Conservation (phyloP, 164 flowering plant species). For the Umbilicus rupestris region DNA sequence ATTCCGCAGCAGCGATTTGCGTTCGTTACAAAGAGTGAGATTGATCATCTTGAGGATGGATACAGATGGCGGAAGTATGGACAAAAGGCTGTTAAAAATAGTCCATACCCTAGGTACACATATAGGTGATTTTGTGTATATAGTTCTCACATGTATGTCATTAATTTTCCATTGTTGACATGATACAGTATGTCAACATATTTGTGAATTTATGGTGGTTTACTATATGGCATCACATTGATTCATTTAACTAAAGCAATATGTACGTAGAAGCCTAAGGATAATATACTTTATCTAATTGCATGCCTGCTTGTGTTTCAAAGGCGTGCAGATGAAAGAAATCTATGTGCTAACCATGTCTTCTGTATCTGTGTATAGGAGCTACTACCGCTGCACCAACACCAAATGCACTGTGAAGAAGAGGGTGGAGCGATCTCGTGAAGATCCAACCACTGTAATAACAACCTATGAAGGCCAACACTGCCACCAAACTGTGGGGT, state of each 20-base stretch:
- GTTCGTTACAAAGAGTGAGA: slow-evolving; percentile 79
- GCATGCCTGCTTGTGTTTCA: neutral
- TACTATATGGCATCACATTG: too few relatives aligned
- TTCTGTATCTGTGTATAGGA: slow-evolving; percentile 30
- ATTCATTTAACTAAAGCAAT: too few relatives aligned
- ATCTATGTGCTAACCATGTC: neutral
- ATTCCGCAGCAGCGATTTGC: slow-evolving; percentile 69
- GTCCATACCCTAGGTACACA: slow-evolving; percentile 87
- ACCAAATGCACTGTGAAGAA: slow-evolving; percentile 87
- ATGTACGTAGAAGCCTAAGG: too few relatives aligned
- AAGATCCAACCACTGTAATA: slow-evolving; percentile 68
- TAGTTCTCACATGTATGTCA: neutral
- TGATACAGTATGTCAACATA: too few relatives aligned
- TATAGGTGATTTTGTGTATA: too few relatives aligned
- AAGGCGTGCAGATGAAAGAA: neutral
- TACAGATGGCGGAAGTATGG: slow-evolving; percentile 95
- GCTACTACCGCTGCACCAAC: slow-evolving; percentile 87
- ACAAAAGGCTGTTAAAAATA: slow-evolving; percentile 88
- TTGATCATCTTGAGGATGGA: slow-evolving; percentile 89
- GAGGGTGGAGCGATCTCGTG: slow-evolving; percentile 70
- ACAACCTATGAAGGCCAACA: slow-evolving; percentile 96
- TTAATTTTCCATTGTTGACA: too few relatives aligned
- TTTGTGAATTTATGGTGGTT: too few relatives aligned
- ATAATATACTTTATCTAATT: too few relatives aligned
- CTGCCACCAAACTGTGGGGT: slow-evolving; percentile 64